Base-by-base conservation (phyloP, 139 green algal species). In the Closterium sp. region DNA sequence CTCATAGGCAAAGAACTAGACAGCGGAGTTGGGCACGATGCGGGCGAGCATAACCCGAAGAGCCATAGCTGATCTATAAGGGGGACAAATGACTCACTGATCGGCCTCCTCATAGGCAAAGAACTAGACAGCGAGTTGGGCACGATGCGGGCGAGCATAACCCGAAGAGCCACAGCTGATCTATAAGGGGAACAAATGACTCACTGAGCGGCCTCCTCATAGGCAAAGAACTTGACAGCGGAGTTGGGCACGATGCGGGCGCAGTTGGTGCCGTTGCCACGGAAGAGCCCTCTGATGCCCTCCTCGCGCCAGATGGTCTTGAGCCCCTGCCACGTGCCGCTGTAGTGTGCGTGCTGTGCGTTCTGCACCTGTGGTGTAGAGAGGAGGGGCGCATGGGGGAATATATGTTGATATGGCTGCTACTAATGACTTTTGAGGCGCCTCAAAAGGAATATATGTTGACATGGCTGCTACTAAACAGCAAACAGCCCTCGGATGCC, bases 111-210 rank as follows among this genome's bases (percentile, higher is more conserved):
- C 98, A 93, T 99, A 99, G 0, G 96, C 97, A 50, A 99, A 94
- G 91, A 99, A 99, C 95, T 99, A 99, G 89, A 99, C 97, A 2
- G 98, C 98, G 95, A 97, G 95, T 99, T 99, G 86, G 98, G 98
- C 9, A 99, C 95, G 94, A 99, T 99, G 89, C 98, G 96, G 19
- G 98, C 96, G 91, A 98, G 94, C n/a, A n/a, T n/a, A n/a, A n/a
- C n/a, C n/a, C n/a, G n/a, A n/a, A n/a, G n/a, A n/a, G n/a, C n/a
- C n/a, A n/a, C n/a, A n/a, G n/a, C n/a, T n/a, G n/a, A n/a, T n/a
- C n/a, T n/a, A n/a, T n/a, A n/a, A n/a, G n/a, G n/a, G n/a, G n/a
- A 27, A 86, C 73, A 9, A 86, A 89, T 28, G n/a, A 94, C 92
- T 93, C 31, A 89, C 86, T 97, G 29, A 97, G 95, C 88, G 19